phyloP scores from a whole-genome alignment of 805 yeast genomes.

The Yamadazyma nakazawae region DNA sequence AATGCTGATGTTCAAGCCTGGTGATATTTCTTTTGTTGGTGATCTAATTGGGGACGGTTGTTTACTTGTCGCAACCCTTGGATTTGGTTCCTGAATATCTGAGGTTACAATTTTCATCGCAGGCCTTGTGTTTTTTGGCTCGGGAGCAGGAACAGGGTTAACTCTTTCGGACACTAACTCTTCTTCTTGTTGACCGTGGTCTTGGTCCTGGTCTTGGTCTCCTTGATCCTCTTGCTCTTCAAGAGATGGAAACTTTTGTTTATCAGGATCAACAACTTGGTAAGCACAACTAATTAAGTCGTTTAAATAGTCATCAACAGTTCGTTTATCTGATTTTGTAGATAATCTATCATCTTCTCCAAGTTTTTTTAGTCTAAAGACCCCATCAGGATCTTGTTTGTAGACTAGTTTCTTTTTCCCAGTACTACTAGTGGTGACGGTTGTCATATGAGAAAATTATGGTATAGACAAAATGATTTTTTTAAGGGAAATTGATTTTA shows the following conservation, averaged over 20 bases:
- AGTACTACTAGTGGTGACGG: slow-evolving; percentile 16
- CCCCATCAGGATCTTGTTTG: slow-evolving; percentile 39
- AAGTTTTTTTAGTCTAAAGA: slow-evolving; percentile 31
- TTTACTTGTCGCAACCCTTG: neutral
- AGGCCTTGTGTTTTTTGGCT: neutral
- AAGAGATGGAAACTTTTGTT: neutral
- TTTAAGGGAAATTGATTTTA: neutral
- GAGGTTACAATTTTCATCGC: neutral
- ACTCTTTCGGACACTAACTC: neutral
- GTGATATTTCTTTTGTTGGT: slow-evolving; percentile 3
- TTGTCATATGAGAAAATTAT: slow-evolving; percentile 14
- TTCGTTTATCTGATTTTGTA: slow-evolving; percentile 17
- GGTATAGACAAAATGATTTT: neutral
- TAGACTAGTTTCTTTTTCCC: slow-evolving; percentile 30
- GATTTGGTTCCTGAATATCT: neutral
- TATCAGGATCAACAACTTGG: slow-evolving; percentile 18
- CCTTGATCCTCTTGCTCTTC: neutral
- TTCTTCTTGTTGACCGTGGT: neutral
- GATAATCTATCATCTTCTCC: slow-evolving; percentile 14
- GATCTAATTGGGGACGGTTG: neutral
- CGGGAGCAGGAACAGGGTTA: neutral
- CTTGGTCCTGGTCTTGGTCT: neutral
- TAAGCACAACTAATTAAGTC: slow-evolving; percentile 33
- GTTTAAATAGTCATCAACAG: slow-evolving; percentile 25
- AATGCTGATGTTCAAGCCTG: slow-evolving; percentile 6